A percentile compares a stretch with the other conserved stretches of the same genome.
phyloP scores from a whole-genome alignment of 176 grass and related monocot species.

The Musa itinerans region DNA sequence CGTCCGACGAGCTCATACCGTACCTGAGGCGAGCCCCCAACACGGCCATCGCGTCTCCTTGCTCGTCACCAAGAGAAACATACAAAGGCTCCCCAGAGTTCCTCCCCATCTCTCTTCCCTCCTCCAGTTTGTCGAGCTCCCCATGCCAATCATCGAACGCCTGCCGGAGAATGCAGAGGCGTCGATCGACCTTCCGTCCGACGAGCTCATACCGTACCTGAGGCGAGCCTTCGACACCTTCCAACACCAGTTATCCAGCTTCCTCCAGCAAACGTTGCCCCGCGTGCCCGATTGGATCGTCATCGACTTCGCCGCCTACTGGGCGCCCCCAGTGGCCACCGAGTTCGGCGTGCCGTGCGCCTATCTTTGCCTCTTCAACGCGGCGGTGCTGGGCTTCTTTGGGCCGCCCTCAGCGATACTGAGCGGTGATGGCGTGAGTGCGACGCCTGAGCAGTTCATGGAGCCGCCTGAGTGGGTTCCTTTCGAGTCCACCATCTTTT shows the following conservation, averaged over 20 bases:
- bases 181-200: constrained; percentile 43
- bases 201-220: constrained; percentile 32
- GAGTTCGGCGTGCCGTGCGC: constrained; percentile 42
- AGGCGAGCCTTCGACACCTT: constrained; percentile 43
- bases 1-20: constrained; percentile 32
- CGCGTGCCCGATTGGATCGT: constrained; percentile 44
- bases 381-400: constrained; percentile 24
- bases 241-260: constrained; percentile 1
- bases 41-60: too few relatives aligned
- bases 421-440: constrained; percentile 3
- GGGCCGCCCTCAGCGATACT: constrained; percentile 11
- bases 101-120: constrained; percentile 21
- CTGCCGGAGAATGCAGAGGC: constrained; percentile 33
- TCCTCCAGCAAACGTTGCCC: constrained; percentile 10
- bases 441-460: constrained; percentile 26
- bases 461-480: constrained; percentile 33
- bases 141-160: constrained; percentile 22
- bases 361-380: constrained; percentile 30
- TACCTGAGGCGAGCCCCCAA: constrained; percentile 27
- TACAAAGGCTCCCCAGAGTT: constrained; percentile 23
- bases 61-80: constrained; percentile 49
- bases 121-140: constrained; percentile 29
- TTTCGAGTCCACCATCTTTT: constrained; percentile 32
- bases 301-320: constrained; percentile 40
- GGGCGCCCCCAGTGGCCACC: constrained; percentile 31